Percentiles rank a stretch among this genome's conserved stretches.
These are phyloP conservation scores for Calonectria pseudoreteaudii DNA, from an alignment of 2,329 filamentous ascomycete genomes.

Conservation along the genomic window DNA sequence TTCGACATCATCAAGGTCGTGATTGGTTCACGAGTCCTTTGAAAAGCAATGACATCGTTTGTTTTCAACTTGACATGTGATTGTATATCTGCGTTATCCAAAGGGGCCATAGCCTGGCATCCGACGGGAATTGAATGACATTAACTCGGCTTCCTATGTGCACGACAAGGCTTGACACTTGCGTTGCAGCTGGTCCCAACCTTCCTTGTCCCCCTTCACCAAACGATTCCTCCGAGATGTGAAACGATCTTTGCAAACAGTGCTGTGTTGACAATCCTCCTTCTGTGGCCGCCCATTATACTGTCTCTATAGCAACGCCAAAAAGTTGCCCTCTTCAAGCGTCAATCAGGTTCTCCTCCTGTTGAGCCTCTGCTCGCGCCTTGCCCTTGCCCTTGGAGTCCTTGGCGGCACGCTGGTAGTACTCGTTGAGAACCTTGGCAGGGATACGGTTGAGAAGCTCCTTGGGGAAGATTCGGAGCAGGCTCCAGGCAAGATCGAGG, in stretches of 20 bases:
- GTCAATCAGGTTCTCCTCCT: conserved; percentile 72
- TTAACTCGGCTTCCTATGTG: conserved; percentile 48
- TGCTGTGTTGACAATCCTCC: conserved; percentile 37
- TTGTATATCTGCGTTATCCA: conserved; percentile 9
- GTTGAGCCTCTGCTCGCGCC: conserved; percentile 59
- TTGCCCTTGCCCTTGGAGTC: conserved; percentile 74
- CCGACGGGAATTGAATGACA: conserved; percentile 41
- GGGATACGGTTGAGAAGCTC: conserved; percentile 96
- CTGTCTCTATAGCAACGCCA: conserved; percentile 40
- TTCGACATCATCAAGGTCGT: conserved; percentile 18
- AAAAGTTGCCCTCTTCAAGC: conserved; percentile 52
- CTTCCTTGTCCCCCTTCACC: conserved; percentile 29
- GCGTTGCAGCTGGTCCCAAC: conserved; percentile 24
- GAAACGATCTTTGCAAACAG: conserved; percentile 41
- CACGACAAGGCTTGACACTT: conserved; percentile 41
- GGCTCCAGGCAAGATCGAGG: conserved; percentile 94
- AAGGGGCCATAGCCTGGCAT: conserved; percentile 3
- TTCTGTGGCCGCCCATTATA: conserved; percentile 40
- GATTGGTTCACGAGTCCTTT: conserved; percentile 28
- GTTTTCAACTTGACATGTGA: conserved; percentile 10
- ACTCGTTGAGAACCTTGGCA: conserved; percentile 84
- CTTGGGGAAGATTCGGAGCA: conserved; percentile 97
- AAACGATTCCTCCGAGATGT: conserved; percentile 30
- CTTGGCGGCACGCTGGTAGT: conserved; percentile 77
- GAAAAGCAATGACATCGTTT: conserved; percentile 42